Evolutionary conservation across 2,329 filamentous ascomycete species (phyloP), one percentile per base, ranked within the genome.

Genomic region (Alternaria hordeiaustralica): DNA sequence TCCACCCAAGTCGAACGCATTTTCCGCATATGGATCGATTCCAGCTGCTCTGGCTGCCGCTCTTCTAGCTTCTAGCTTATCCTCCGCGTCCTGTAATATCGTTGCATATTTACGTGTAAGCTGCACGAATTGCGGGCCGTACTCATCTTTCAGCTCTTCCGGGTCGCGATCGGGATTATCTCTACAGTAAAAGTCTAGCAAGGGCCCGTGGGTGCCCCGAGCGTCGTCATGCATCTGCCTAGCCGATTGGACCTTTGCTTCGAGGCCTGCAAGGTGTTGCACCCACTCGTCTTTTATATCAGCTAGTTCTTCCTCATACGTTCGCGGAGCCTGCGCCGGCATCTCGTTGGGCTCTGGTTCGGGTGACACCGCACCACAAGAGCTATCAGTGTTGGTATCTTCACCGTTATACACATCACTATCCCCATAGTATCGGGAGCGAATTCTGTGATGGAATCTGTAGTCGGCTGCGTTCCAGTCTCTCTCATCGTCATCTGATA

Each of bases 101-200:
- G 0, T 41, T 1, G 6, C 3, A 41, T 3, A 3, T 41, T 41
- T 3, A 2, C 33, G 33, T 0, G 0, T 41, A 2, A 3, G 15
- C 4, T 41, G 33, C 4, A 41, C 4, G 5, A 41, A 41, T 5
- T 41, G 15, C 33, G 15, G 33, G 33, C 33, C 33, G 3, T 41
- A 41, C 2, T 41, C 33, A 5, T 41, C 33, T 15, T 41, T 41
- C 33, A 41, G 33, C 3, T 41, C 33, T 2, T 41, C 33, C 4
- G 4, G 3, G 1, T 41, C 33, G 8, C 33, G 33, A 3, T 9
- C 33, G 1, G 33, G 33, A 2, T 41, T 41, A 3, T 41, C 15
- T 0, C 10, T 7, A 4, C 1, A 3, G 15, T 41, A 41, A 4
- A 5, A 41, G 2, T 4, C 33, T 4, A 41, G 2, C 2, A 41